Conservation (phyloP, 176 grass and related monocot species). For the Tillandsia leiboldiana region DNA sequence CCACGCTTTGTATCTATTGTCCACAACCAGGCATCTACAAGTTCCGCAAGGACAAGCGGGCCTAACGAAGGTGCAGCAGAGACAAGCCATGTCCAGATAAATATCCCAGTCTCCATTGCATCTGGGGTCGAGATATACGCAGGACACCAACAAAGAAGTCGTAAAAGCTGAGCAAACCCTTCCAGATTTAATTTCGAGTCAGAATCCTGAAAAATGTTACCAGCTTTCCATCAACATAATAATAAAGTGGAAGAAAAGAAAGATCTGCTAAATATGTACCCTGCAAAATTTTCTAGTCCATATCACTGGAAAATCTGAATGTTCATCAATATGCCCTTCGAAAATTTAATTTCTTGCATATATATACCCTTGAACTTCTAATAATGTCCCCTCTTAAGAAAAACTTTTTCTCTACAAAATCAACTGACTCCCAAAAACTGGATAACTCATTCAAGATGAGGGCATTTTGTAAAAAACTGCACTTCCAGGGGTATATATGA, state of each 20-base stretch:
- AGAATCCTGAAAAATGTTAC: conserved; percentile 38
- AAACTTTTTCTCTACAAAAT: too few species aligned
- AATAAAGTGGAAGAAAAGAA: background rate
- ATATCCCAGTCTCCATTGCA: conserved; percentile 96
- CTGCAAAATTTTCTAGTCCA: too few species aligned
- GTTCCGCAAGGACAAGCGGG: conserved; percentile 82
- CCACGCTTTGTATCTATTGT: conserved; percentile 98
- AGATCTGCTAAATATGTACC: too few species aligned
- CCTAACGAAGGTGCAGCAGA: conserved; percentile 88
- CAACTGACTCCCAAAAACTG: too few species aligned
- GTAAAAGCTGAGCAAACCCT: conserved; percentile 91
- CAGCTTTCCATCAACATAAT: background rate
- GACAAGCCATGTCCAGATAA: conserved; percentile 99
- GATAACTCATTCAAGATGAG: too few species aligned
- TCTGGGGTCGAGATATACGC: conserved; percentile 96
- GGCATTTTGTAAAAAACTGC: too few species aligned
- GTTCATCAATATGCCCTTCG: too few species aligned
- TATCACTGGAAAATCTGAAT: too few species aligned
- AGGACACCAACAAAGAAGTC: conserved; percentile 98
- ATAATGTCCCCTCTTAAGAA: too few species aligned
- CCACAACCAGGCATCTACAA: conserved; percentile 99
- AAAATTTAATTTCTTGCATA: too few species aligned
- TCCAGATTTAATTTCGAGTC: conserved; percentile 70
- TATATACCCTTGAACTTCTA: too few species aligned
- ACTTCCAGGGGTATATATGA: too few species aligned